phyloP scores from a whole-genome alignment of 192 early-diverging fungal genomes.

The Coemansia sp. region DNA sequence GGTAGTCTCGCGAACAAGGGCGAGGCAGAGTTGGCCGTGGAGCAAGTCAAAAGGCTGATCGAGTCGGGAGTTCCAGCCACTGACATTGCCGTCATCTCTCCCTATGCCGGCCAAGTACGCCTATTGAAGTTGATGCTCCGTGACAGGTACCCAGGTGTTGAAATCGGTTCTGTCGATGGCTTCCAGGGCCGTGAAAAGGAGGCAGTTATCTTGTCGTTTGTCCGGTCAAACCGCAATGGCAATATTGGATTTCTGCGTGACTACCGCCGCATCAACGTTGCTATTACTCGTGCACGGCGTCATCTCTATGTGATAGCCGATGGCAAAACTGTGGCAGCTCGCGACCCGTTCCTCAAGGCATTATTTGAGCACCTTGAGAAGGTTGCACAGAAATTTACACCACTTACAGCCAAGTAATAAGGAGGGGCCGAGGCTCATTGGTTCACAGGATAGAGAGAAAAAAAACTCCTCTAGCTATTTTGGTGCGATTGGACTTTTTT shows the following conservation, averaged over 20 bases:
- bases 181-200: conserved; percentile 89
- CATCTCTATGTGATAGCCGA: conserved; percentile 1
- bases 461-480: background rate
- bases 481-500: background rate
- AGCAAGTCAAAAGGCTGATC: conserved; percentile 64
- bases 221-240: conserved; percentile 71
- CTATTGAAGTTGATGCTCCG: conserved; percentile 48
- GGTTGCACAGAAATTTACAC: background rate
- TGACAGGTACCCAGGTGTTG: conserved; percentile 60
- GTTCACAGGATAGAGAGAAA: background rate
- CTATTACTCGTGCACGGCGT: conserved; percentile 61
- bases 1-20: conserved; percentile 70
- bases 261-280: conserved; percentile 79
- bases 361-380: background rate
- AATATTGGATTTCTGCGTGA: conserved; percentile 82
- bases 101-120: conserved; percentile 74
- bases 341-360: conserved; percentile 5
- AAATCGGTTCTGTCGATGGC: conserved; percentile 83
- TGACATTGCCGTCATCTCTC: conserved; percentile 81
- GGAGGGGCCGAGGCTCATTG: background rate
- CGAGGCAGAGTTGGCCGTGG: conserved; percentile 65
- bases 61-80: conserved; percentile 58
- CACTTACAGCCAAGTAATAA: background rate
- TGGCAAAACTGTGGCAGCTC: background rate
- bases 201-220: conserved; percentile 77